Evolutionary conservation across 305 asterid genomes (phyloP), one percentile per base, ranked within the genome.

Genomic region (Withania somnifera): DNA sequence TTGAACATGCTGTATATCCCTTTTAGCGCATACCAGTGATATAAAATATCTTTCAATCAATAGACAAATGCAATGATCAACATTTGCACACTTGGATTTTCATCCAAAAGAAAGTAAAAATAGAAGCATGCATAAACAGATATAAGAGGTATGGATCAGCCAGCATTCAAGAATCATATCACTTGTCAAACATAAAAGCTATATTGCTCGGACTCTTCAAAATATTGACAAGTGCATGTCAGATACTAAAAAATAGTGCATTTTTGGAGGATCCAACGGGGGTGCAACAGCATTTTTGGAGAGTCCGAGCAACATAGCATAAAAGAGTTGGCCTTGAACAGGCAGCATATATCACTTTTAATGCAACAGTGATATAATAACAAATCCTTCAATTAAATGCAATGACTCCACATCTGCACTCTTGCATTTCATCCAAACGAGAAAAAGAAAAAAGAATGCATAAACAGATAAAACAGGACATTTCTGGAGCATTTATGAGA

Each of bases 401-500:
- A 17, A 10, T 26, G 42, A 47, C 47, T 50, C 42, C 26, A 50
- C 60, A 75, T 50, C 50, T 26, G 10, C 61, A 26, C 79, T 50
- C 22, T 50, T 2, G 11, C 26, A 51, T 75, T 26, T 50, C 78
- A 24, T 56, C 56, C 38, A 2, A 78, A 28, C 71, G 10, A 66
- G 32, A 86, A 77, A 57, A 38, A 36, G 45, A 38, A 7, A 38
- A 7, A 28, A 77, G 45, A 28, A 52, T 34, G 26, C 82, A 85
- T 47, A 63, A 77, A 83, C 32, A 64, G 45, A n/a, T 11, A 83
- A 60, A 53, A 36, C n/a, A 67, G 63, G 22, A 5, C 54, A 20
- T 40, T 7, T 8, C 50, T 47, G 42, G 79, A 86, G 78, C 78
- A 68, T 78, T 53, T 86, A 80, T 36, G 81, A 80, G 32, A 66